Evolutionary conservation across 2,329 filamentous ascomycete species (phyloP), one percentile per base, ranked within the genome.

Genomic region (Diaporthe eres): DNA sequence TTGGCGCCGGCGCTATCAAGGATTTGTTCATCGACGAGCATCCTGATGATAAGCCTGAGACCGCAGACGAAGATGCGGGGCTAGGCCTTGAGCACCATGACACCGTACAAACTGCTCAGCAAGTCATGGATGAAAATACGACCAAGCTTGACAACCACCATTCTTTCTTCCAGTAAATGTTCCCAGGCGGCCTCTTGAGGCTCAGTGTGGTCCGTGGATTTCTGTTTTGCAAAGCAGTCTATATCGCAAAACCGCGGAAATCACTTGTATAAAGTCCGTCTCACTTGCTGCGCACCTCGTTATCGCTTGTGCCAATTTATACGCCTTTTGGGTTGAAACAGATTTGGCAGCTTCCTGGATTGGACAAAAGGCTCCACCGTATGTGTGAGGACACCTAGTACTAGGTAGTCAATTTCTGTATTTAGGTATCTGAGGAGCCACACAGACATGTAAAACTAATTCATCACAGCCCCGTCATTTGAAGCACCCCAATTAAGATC

Each of bases 101-200:
- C 55, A 86, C 88, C 4, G 85, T 90, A n/a, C 84, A 85, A 39
- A 79, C 86, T 37, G 89, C 89, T 0, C 85, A 88, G 75, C 82
- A 89, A 77, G 85, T 90, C 49, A 90, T 90, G 88, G 84, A 89
- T 60, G 85, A 88, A 17, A 85, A 90, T 73, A 91, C 89, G 0
- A 87, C 84, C 10, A 86, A 90, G 79, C 79, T 91, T 6, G 87
- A 90, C 47, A 82, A 82, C 3, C 83, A 87, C 61, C 78, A 78
- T 57, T 78, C 79, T 22, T 70, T 79, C 49, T 80, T 80, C 55
- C 55, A 71, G 17, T 61, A 25, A 31, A 53, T 53, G 4, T 25
- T 19, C 19, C 10, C 31, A 28, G 44, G 44, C 22, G 4, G 44
- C 6, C 42, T 37, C 31, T 53, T 15, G 31, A 49, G 6, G 7